phyloP scores from a whole-genome alignment of 202 grass and related monocot genomes.

The Zizania palustris region DNA sequence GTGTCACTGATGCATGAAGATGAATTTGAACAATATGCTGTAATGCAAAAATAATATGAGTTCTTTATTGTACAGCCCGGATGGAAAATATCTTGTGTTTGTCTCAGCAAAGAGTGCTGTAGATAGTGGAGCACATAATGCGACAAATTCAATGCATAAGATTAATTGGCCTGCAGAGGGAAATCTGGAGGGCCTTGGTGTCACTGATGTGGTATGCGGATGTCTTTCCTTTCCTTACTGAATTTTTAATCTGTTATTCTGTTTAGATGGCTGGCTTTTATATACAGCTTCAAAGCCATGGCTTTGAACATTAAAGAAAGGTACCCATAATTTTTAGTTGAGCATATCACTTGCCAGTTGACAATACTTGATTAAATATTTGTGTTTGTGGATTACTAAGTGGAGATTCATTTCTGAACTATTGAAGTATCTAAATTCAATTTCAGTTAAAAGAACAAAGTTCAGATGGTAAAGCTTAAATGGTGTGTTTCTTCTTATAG shows the following conservation, averaged over 20 bases:
- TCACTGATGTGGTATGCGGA: conserved; percentile 65
- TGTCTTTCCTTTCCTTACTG: not conserved
- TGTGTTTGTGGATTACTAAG: not conserved
- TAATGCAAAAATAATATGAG: conserved; percentile 9
- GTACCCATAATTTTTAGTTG: not conserved
- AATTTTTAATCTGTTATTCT: not conserved
- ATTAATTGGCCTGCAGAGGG: conserved; percentile 65
- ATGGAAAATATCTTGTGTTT: conserved; percentile 81
- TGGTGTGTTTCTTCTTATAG: conserved; percentile 24
- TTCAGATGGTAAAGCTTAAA: not conserved
- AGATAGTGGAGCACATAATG: conserved; percentile 85
- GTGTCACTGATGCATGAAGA: conserved; percentile 7
- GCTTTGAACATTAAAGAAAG: not conserved
- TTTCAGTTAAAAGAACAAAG: not conserved
- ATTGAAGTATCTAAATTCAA: conserved; percentile 31
- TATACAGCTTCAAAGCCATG: not conserved
- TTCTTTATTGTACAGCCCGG: conserved; percentile 62
- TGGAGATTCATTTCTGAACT: not conserved
- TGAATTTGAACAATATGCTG: conserved; percentile 21
- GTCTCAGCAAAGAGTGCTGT: conserved; percentile 85
- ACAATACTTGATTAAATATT: conserved; percentile 12
- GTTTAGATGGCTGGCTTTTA: conserved; percentile 22
- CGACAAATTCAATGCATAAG: conserved; percentile 81
- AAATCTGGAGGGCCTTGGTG: conserved; percentile 50
- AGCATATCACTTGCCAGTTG: conserved; percentile 14